Evolutionary conservation across 2,329 filamentous ascomycete genomes (phyloP).

Genomic region (Fusarium denticulatum): DNA sequence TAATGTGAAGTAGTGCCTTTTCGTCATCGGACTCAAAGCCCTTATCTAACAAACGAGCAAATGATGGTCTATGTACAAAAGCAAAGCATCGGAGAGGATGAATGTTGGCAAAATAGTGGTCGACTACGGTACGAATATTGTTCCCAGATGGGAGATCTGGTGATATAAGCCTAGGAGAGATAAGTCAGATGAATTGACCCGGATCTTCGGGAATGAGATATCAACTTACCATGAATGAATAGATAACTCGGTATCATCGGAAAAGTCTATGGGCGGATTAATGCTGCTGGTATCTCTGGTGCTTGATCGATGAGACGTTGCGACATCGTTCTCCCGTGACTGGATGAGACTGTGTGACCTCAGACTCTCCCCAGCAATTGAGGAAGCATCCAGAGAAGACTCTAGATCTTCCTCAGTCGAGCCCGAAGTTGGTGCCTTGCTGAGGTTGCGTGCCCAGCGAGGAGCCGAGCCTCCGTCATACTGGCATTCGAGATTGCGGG

Average conservation of each 20-base stretch:
- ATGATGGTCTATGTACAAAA: conserved; percentile 53
- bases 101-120: conserved; percentile 52
- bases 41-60: conserved; percentile 51
- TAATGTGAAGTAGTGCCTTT: conserved; percentile 49
- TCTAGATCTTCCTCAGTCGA: conserved; percentile 39
- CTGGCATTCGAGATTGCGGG: conserved; percentile 49
- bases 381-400: conserved; percentile 32
- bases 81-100: conserved; percentile 55
- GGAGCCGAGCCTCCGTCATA: conserved; percentile 53
- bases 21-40: conserved; percentile 51
- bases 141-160: conserved; percentile 47
- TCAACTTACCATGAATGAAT: conserved; percentile 40
- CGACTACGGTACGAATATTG: conserved; percentile 50
- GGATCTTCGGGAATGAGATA: not conserved
- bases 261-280: conserved; percentile 38
- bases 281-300: conserved; percentile 35
- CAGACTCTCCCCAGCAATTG: conserved; percentile 27
- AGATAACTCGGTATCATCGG: conserved; percentile 42
- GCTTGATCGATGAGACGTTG: conserved; percentile 31
- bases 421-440: conserved; percentile 37
- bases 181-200: not conserved
- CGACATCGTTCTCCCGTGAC: conserved; percentile 38
- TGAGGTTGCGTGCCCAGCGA: conserved; percentile 50
- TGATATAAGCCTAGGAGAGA: conserved; percentile 46
- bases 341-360: conserved; percentile 40